Evolutionary conservation across 495 filamentous ascomycete genomes (phyloP), one percentile per base, ranked within the genome.

Genomic region (Lasiosphaeria miniovina): DNA sequence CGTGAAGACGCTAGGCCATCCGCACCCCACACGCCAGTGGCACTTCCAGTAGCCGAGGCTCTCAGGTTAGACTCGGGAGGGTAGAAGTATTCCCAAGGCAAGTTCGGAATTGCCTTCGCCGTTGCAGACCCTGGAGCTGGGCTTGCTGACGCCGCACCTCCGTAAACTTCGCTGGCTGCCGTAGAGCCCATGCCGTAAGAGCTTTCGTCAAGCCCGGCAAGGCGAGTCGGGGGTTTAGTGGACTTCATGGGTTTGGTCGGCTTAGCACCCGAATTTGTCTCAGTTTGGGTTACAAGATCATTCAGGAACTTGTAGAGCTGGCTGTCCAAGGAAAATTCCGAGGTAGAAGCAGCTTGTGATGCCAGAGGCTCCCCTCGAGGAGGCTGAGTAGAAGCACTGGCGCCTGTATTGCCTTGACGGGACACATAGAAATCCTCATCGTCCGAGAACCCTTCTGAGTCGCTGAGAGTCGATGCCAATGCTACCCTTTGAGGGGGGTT

Each of bases 71-170:
- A 36, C 8, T 57, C 69, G 10, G 75, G 72, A 6, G 61, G 66
- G 49, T 73, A 74, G 49, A 79, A 77, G 54, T 74, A 78, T 10
- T 69, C 66, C 77, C 77, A 80, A 17, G 77, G 76, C 36, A 80
- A 67, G 32, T 58, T 73, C 3, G 74, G 75, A 12, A 77, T 75
- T 5, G 69, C 31, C 60, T 75, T 78, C 1, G 67, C 66, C 3
- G 58, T 71, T 8, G 75, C 69, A 12, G 77, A 77, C 7, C 69
- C 71, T 7, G 75, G 70, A 10, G 65, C 52, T 2, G 69, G 68
- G 54, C 68, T 72, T n/a, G 51, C 52, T 38, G 69, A 55, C 49
- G 53, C 45, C 15, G 63, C 52, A 61, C 49, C 50, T 50, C 68
- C 72, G 52, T 74, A 74, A 3, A 72, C 65, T 36, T 76, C 71